Evolutionary conservation across 768 basidiomycete genomes (phyloP).

Genomic region (Suillus cothurnatus): DNA sequence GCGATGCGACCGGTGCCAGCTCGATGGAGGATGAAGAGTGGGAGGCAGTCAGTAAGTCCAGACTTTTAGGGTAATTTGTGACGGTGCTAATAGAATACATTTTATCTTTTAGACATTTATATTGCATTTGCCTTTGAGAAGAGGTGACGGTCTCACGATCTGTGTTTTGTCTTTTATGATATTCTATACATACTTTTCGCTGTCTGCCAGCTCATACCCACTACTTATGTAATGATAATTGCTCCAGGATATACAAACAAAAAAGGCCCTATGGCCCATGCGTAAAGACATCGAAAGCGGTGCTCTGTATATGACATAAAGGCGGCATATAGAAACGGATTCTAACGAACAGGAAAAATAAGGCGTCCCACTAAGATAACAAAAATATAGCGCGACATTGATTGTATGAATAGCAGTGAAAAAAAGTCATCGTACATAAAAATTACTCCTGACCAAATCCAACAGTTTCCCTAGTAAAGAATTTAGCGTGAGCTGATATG

Average conservation of each 20-base stretch:
- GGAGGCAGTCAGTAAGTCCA: slow-evolving; percentile 94
- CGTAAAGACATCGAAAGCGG: not conserved
- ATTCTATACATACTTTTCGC: slow-evolving; percentile 3
- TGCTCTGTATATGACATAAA: not conserved
- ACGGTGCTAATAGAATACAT: slow-evolving; percentile 4
- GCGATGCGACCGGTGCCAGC: slow-evolving; percentile 83
- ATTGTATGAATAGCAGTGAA: slow-evolving; percentile 11
- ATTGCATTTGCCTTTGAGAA: slow-evolving; percentile 93
- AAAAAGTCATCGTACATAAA: slow-evolving; percentile 3
- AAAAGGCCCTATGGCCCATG: not conserved
- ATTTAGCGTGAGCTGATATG: slow-evolving; percentile 18
- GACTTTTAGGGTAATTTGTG: not conserved
- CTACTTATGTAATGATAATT: slow-evolving; percentile 3
- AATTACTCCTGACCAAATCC: slow-evolving; percentile 92
- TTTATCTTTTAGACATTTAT: slow-evolving; percentile 71
- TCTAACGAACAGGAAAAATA: slow-evolving; percentile 15
- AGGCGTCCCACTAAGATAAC: slow-evolving; percentile 31
- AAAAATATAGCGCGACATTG: slow-evolving; percentile 28
- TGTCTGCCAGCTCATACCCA: not conserved
- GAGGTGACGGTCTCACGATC: slow-evolving; percentile 27
- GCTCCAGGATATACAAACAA: not conserved
- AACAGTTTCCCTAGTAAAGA: slow-evolving; percentile 73
- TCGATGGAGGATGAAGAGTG: slow-evolving; percentile 95
- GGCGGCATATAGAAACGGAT: not conserved
- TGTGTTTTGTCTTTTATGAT: slow-evolving; percentile 9